Conservation (phyloP, 2,329 filamentous ascomycete genomes). For the Paraphaeosphaeria minitans region DNA sequence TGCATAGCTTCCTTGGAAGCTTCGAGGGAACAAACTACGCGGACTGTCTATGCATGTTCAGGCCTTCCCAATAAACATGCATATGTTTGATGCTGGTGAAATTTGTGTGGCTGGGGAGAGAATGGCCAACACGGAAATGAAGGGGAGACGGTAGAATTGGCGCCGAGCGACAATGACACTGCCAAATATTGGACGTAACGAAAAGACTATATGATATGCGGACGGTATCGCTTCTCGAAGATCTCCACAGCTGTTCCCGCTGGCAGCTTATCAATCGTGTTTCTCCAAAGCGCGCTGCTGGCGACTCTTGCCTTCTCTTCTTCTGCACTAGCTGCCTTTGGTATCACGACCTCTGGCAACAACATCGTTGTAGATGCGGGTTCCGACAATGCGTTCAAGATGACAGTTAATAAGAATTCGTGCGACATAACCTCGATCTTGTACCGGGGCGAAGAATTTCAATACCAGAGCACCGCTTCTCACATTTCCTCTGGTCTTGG, state of each 20-base stretch:
- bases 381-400: slow-evolving; percentile 36
- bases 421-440: slow-evolving; percentile 70
- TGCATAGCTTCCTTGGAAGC: not conserved
- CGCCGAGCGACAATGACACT: slow-evolving; percentile 17
- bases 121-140: slow-evolving; percentile 16
- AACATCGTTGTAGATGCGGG: slow-evolving; percentile 44
- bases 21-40: not conserved
- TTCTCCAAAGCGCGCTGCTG: slow-evolving; percentile 30
- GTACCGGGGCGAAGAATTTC: slow-evolving; percentile 64
- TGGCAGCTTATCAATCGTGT: slow-evolving; percentile 25
- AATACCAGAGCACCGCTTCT: slow-evolving; percentile 58
- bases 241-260: slow-evolving; percentile 5
- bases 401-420: slow-evolving; percentile 51
- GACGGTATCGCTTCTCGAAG: not conserved
- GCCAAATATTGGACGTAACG: not conserved
- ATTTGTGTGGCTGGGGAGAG: not conserved
- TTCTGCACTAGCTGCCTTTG: slow-evolving; percentile 42
- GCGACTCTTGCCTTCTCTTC: slow-evolving; percentile 34
- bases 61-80: not conserved
- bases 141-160: slow-evolving; percentile 25
- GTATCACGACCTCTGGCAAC: slow-evolving; percentile 37
- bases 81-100: not conserved
- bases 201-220: slow-evolving; percentile 15
- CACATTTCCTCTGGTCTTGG: slow-evolving; percentile 66
- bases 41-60: not conserved